Evolutionary conservation across 225 moss, liverwort and hornwort species (phyloP).

Genomic region (Bryoerythrophyllum caledonicum): DNA sequence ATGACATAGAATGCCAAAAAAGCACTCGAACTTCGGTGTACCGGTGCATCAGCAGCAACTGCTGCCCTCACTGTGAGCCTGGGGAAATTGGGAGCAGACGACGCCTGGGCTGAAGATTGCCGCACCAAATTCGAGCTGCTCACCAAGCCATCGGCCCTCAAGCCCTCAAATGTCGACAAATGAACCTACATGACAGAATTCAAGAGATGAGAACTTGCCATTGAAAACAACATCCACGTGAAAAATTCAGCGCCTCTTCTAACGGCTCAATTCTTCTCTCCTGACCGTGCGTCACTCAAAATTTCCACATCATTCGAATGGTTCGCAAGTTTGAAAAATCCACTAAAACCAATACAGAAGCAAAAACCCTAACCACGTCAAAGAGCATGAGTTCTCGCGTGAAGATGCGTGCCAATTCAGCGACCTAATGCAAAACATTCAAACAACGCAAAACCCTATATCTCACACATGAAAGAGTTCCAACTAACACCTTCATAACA

Average conservation of each 20-base stretch:
- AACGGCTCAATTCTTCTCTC: background rate
- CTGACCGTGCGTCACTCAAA: background rate
- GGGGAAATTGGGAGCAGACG: conserved; percentile 11
- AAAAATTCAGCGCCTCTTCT: background rate
- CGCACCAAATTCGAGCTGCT: conserved; percentile 28
- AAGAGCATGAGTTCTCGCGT: background rate
- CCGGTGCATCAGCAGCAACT: conserved; percentile 30
- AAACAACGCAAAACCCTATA: background rate
- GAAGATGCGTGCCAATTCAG: background rate
- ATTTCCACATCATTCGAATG: background rate
- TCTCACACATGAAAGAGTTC: background rate
- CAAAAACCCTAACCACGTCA: conserved; percentile 3
- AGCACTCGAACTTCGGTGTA: conserved; percentile 5
- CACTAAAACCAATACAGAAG: background rate
- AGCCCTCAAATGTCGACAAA: conserved; percentile 45
- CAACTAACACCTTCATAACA: background rate
- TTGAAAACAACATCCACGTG: background rate
- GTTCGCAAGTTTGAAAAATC: background rate
- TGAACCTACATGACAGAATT: conserved; percentile 19
- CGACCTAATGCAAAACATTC: background rate
- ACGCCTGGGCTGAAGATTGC: conserved; percentile 16
- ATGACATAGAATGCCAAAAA: conserved; percentile 1
- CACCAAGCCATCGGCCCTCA: conserved; percentile 35
- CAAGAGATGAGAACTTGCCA: background rate
- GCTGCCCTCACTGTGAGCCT: conserved; percentile 35